Percentiles rank a stretch among this genome's conserved stretches.
Evolutionary conservation across 805 yeast genomes (phyloP).

Genomic region (Spathaspora hagerdaliae): DNA sequence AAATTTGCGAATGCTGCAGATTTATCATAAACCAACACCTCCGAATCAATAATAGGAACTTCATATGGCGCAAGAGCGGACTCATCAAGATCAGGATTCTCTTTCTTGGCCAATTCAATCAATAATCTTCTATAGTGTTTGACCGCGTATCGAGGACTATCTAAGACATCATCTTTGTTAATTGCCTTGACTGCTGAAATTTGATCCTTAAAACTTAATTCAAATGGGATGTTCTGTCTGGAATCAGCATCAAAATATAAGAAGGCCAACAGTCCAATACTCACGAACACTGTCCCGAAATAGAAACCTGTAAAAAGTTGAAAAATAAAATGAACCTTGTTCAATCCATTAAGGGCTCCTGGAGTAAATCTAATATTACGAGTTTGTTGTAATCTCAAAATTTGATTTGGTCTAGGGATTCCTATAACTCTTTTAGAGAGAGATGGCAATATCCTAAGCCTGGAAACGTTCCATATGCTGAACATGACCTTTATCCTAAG

Average conservation of each 20-base stretch:
- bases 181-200: constrained; percentile 38
- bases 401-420: background rate
- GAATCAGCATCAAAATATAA: constrained; percentile 36
- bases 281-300: constrained; percentile 37
- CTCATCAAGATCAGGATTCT: constrained; percentile 19
- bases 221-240: constrained; percentile 39
- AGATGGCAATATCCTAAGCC: background rate
- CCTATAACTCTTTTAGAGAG: background rate
- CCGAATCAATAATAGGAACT: constrained; percentile 31
- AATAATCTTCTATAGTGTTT: constrained; percentile 39
- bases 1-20: constrained; percentile 35
- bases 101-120: constrained; percentile 28
- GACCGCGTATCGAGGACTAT: constrained; percentile 39
- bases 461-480: background rate
- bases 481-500: background rate
- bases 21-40: constrained; percentile 23
- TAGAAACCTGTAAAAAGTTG: constrained; percentile 37
- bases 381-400: background rate
- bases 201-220: constrained; percentile 28
- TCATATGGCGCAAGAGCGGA: constrained; percentile 22
- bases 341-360: background rate
- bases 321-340: no score
- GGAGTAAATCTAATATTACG: background rate
- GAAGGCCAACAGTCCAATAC: constrained; percentile 33
- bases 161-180: constrained; percentile 40